These are phyloP conservation scores for Potentilla sterilis DNA, from an alignment of 306 rosid species.

Conservation along the genomic window DNA sequence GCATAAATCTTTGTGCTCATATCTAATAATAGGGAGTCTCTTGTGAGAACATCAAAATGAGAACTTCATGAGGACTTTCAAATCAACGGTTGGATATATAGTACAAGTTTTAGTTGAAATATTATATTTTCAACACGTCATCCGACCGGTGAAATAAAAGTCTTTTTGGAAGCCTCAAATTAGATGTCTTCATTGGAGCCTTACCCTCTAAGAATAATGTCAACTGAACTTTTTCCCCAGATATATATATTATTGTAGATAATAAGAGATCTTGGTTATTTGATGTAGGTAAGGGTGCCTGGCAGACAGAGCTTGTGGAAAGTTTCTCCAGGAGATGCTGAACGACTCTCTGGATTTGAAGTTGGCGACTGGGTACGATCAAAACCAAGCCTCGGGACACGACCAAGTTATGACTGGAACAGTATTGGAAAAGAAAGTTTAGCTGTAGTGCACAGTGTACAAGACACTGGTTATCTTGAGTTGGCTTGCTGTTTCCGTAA, in stretches of 20 bases:
- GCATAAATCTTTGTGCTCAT: not conserved
- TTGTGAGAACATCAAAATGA: not conserved
- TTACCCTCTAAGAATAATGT: not conserved
- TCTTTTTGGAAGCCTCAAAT: not conserved
- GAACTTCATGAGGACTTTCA: not conserved
- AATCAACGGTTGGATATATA: not conserved
- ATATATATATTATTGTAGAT: not conserved
- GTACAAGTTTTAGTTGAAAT: not conserved
- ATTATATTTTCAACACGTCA: not conserved
- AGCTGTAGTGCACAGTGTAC: constrained; percentile 94
- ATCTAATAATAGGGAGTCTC: not conserved
- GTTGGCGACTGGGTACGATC: constrained; percentile 99
- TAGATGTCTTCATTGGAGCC: not conserved
- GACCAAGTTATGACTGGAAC: constrained; percentile 98
- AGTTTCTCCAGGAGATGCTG: constrained; percentile 98
- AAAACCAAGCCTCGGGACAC: constrained; percentile 83
- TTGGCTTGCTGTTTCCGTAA: constrained; percentile 96
- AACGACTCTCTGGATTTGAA: constrained; percentile 91
- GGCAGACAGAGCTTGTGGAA: constrained; percentile 92
- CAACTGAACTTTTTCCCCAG: not conserved
- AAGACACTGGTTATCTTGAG: constrained; percentile 89
- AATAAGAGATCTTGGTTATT: constrained; percentile 25
- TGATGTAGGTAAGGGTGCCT: constrained; percentile 71
- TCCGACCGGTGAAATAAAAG: not conserved
- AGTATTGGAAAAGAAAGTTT: constrained; percentile 83